These are phyloP conservation scores for Crucibulum laeve DNA, from an alignment of 768 basidiomycete species.

Conservation along the genomic window DNA sequence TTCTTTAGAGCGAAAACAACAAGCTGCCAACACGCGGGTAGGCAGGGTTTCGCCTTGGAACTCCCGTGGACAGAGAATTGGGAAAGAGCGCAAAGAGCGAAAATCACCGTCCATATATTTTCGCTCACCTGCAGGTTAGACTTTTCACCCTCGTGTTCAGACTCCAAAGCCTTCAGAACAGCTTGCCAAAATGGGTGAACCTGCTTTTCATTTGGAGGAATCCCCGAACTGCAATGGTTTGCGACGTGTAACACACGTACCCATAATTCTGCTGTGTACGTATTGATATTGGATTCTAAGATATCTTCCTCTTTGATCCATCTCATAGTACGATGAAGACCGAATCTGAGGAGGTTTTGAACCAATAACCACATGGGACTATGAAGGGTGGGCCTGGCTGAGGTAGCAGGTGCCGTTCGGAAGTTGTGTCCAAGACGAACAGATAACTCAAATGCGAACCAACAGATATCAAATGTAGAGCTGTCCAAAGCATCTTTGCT, in stretches of 20 bases:
- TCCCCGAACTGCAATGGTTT: slow-evolving; percentile 13
- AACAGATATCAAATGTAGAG: slow-evolving; percentile 43
- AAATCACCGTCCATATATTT: slow-evolving; percentile 64
- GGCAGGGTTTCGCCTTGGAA: slow-evolving; percentile 24
- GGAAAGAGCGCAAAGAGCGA: slow-evolving; percentile 67
- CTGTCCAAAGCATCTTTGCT: slow-evolving; percentile 26
- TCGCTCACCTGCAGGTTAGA: slow-evolving; percentile 53
- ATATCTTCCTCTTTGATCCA: slow-evolving; percentile 30
- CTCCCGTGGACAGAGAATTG: slow-evolving; percentile 66
- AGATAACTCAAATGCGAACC: slow-evolving; percentile 62
- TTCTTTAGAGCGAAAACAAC: slow-evolving; percentile 52
- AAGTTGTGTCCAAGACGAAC: slow-evolving; percentile 31
- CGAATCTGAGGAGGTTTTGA: slow-evolving; percentile 47
- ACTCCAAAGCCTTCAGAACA: slow-evolving; percentile 28
- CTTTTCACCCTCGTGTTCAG: slow-evolving; percentile 13
- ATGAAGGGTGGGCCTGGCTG: slow-evolving; percentile 11
- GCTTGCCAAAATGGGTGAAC: slow-evolving; percentile 42
- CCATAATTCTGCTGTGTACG: slow-evolving; percentile 66
- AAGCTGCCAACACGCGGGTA: slow-evolving; percentile 64
- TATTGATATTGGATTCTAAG: slow-evolving; percentile 31
- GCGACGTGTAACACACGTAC: slow-evolving; percentile 64
- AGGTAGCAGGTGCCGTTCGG: slow-evolving; percentile 10
- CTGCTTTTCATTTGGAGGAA: slow-evolving; percentile 8
- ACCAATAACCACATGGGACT: slow-evolving; percentile 37
- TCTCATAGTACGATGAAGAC: slow-evolving; percentile 41